Evolutionary conservation across 163 green algal species (phyloP).

Genomic region (Chlorella variabilis): DNA sequence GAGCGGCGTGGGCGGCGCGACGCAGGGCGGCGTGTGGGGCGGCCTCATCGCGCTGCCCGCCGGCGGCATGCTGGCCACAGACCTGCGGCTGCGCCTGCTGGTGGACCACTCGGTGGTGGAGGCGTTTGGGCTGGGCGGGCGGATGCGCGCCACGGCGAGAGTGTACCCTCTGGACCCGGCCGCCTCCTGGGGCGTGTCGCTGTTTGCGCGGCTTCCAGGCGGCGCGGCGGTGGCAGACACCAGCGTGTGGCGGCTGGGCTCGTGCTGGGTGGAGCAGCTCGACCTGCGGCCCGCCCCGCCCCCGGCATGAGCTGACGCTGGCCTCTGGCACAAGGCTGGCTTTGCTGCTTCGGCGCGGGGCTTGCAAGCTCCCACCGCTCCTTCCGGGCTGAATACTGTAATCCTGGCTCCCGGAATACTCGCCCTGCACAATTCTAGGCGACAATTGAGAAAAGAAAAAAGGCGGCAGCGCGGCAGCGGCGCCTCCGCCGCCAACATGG

Average conservation of each 20-base stretch:
- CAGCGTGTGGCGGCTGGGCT: not conserved
- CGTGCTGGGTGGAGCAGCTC: not conserved
- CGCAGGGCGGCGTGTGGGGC: not conserved
- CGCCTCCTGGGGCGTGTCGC: not conserved
- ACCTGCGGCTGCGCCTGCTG: not conserved
- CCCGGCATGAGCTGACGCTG: no score
- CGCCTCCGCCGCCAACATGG: no score
- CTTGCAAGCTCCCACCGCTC: no score
- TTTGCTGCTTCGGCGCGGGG: no score
- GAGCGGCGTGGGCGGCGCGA: not conserved
- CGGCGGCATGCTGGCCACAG: not conserved
- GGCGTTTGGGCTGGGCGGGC: not conserved
- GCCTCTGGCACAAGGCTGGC: not conserved
- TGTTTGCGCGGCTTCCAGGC: not conserved
- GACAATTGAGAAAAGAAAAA: no score
- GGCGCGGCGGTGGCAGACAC: not conserved
- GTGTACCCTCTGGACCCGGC: not conserved
- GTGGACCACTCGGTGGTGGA: not conserved
- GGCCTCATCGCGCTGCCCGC: not conserved
- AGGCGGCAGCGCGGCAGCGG: no score
- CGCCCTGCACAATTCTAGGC: no score
- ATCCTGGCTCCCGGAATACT: no score
- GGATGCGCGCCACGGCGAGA: not conserved
- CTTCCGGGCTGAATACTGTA: no score
- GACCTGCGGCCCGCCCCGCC: no score